These are phyloP conservation scores for Obba rivulosa DNA, from an alignment of 768 basidiomycete species.

Conservation along the genomic window DNA sequence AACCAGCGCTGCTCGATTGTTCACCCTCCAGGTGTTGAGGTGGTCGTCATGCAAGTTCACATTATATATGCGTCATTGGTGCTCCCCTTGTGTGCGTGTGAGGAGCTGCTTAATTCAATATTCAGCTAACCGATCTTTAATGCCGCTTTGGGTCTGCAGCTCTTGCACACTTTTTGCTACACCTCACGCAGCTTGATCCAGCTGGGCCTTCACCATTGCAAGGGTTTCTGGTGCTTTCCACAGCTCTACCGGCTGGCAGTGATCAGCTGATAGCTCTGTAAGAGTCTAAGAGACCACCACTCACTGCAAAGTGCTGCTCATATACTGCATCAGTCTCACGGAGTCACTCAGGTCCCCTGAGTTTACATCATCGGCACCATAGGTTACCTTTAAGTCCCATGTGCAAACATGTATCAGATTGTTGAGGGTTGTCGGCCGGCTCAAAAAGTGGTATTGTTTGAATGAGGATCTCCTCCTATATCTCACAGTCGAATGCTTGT, in stretches of 20 bases:
- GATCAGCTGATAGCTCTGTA: not conserved
- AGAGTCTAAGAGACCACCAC: not conserved
- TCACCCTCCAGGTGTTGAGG: not conserved
- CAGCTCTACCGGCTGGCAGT: not conserved
- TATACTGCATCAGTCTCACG: slow-evolving; percentile 1
- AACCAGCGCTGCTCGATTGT: not conserved
- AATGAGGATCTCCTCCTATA: slow-evolving; percentile 7
- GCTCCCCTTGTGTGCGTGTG: not conserved
- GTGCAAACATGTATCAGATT: slow-evolving; percentile 22
- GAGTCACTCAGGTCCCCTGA: slow-evolving; percentile 2
- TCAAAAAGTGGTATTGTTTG: slow-evolving; percentile 1
- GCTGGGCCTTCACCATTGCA: slow-evolving; percentile 24
- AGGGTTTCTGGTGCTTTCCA: slow-evolving; percentile 14
- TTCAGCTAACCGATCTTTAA: slow-evolving; percentile 36
- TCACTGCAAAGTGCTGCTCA: slow-evolving; percentile 2
- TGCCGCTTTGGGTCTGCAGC: slow-evolving; percentile 27
- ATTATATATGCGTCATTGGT: not conserved
- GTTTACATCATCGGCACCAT: slow-evolving; percentile 26
- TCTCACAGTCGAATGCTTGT: slow-evolving; percentile 7
- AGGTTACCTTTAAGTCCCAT: slow-evolving; percentile 36
- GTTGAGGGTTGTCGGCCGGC: slow-evolving; percentile 21
- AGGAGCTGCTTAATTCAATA: slow-evolving; percentile 33
- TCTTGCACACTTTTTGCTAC: slow-evolving; percentile 23
- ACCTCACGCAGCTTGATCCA: slow-evolving; percentile 27
- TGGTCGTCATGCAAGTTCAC: not conserved